A percentile compares a stretch with the other conserved stretches of the same genome.
Evolutionary conservation across 306 rosid species (phyloP).

Genomic region (Arachis stenosperma): DNA sequence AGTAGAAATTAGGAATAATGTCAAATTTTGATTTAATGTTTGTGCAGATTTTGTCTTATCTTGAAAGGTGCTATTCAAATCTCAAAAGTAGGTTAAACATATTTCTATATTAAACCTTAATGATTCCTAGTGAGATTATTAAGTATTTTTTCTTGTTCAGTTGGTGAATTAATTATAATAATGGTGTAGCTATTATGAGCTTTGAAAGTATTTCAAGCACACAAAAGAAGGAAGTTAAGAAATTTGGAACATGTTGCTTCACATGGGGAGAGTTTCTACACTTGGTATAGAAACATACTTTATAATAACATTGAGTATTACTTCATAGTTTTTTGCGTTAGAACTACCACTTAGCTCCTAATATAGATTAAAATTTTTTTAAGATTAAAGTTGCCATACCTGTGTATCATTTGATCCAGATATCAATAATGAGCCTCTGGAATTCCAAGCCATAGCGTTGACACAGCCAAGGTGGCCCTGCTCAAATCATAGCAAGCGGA

Average conservation of each 20-base stretch:
- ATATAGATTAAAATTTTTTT: not conserved
- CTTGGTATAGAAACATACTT: slow-evolving; percentile 51
- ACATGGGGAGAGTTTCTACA: slow-evolving; percentile 88
- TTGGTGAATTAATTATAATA: slow-evolving; percentile 34
- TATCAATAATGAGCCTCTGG: slow-evolving; percentile 79
- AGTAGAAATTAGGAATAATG: not conserved
- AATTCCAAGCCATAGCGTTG: slow-evolving; percentile 92
- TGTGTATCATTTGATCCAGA: slow-evolving; percentile 94
- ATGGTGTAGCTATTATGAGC: slow-evolving; percentile 78
- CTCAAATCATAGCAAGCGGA: slow-evolving; percentile 34
- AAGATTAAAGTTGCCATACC: slow-evolving; percentile 48
- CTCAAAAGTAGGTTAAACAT: too few species aligned
- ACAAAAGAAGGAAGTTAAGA: slow-evolving; percentile 89
- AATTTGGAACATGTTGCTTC: slow-evolving; percentile 70
- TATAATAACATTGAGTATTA: slow-evolving; percentile 2
- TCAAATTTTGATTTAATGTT: slow-evolving; percentile 2
- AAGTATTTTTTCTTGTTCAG: slow-evolving; percentile 5
- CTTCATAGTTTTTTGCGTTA: not conserved
- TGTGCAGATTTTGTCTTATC: slow-evolving; percentile 84
- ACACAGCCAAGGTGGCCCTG: slow-evolving; percentile 97
- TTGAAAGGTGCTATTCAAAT: slow-evolving; percentile 61
- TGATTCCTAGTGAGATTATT: not conserved
- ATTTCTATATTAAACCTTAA: too few species aligned
- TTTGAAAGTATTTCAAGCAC: slow-evolving; percentile 64
- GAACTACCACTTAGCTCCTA: not conserved